These are phyloP conservation scores for Tolypocladium guangdongense DNA, from an alignment of 2,329 filamentous ascomycete genomes.

Conservation along the genomic window DNA sequence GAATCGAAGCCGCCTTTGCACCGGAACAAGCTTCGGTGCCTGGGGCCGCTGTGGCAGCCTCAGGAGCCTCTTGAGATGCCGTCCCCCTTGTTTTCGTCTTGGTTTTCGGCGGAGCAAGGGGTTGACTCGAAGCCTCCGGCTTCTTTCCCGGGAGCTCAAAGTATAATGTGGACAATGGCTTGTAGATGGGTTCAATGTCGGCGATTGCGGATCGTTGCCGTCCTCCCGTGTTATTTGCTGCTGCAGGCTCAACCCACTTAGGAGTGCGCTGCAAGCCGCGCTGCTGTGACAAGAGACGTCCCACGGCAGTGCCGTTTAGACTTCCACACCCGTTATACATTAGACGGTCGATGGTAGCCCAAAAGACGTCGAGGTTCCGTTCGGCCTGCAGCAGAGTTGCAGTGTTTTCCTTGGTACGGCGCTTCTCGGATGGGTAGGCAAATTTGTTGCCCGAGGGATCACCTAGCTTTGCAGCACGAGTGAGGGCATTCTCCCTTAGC, in stretches of 20 bases:
- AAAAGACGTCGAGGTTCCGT: constrained; percentile 1
- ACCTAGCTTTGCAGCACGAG: constrained; percentile 10
- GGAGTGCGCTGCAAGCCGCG: constrained; percentile 35
- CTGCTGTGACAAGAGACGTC: constrained; percentile 17
- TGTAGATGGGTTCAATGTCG: constrained; percentile 3
- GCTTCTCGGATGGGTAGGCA: constrained; percentile 30
- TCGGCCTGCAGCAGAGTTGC: background rate
- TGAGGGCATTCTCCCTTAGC: constrained; percentile 8
- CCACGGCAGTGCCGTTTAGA: constrained; percentile 1
- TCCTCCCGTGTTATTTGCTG: background rate
- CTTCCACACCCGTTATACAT: background rate
- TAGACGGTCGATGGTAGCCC: constrained; percentile 1
- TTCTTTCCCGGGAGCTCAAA: constrained; percentile 1
- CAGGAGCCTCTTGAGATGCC: background rate
- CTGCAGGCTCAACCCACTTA: constrained; percentile 30
- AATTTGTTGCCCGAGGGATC: constrained; percentile 29
- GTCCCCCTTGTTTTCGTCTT: constrained; percentile 11
- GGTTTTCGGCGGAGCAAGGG: constrained; percentile 4
- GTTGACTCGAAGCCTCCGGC: background rate
- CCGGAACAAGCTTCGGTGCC: background rate
- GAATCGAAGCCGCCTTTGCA: constrained; percentile 2
- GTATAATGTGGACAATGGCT: constrained; percentile 14
- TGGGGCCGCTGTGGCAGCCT: background rate
- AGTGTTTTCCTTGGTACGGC: constrained; percentile 31
- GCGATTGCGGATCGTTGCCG: background rate